Percentiles rank a stretch among this genome's conserved stretches.
Conservation (phyloP, 768 basidiomycete species). For the Gymnopilus junonius region DNA sequence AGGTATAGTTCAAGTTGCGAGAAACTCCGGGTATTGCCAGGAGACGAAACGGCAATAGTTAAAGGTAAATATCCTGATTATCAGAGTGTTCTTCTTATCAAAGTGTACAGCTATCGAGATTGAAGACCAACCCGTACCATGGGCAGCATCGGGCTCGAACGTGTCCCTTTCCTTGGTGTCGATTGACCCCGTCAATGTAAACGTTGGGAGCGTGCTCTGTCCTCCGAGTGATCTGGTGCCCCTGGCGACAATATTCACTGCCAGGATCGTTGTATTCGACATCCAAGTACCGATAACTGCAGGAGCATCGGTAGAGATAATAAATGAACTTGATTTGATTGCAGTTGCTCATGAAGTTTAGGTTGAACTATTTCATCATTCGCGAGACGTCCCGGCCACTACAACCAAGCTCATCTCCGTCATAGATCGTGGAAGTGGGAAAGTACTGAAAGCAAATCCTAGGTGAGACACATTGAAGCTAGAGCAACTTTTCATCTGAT, state of each 20-base stretch:
- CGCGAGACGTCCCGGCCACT: slow-evolving; percentile 88
- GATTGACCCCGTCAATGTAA: slow-evolving; percentile 86
- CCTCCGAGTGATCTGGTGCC: slow-evolving; percentile 73
- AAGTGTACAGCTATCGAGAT: slow-evolving; percentile 74
- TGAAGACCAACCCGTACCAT: slow-evolving; percentile 76
- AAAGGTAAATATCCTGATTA: slow-evolving; percentile 48
- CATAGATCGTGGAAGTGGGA: slow-evolving; percentile 79
- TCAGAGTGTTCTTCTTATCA: background rate
- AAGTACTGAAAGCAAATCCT: slow-evolving; percentile 76
- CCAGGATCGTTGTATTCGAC: slow-evolving; percentile 94
- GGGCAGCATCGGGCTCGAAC: slow-evolving; percentile 92
- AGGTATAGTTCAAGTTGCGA: slow-evolving; percentile 92
- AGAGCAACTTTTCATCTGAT: background rate
- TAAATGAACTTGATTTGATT: background rate
- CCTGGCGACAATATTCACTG: slow-evolving; percentile 76
- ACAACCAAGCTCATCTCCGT: slow-evolving; percentile 80
- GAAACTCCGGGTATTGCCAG: slow-evolving; percentile 82
- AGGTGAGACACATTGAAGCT: slow-evolving; percentile 49
- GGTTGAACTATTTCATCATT: slow-evolving; percentile 97
- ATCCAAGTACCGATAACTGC: slow-evolving; percentile 86
- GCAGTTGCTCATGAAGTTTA: slow-evolving; percentile 28
- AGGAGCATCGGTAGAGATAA: slow-evolving; percentile 70
- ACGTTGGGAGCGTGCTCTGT: slow-evolving; percentile 90
- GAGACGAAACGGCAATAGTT: slow-evolving; percentile 87
- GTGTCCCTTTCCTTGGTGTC: slow-evolving; percentile 82